Base-by-base conservation (phyloP, 2,329 filamentous ascomycete genomes). In the Gaeumannomyces tritici region DNA sequence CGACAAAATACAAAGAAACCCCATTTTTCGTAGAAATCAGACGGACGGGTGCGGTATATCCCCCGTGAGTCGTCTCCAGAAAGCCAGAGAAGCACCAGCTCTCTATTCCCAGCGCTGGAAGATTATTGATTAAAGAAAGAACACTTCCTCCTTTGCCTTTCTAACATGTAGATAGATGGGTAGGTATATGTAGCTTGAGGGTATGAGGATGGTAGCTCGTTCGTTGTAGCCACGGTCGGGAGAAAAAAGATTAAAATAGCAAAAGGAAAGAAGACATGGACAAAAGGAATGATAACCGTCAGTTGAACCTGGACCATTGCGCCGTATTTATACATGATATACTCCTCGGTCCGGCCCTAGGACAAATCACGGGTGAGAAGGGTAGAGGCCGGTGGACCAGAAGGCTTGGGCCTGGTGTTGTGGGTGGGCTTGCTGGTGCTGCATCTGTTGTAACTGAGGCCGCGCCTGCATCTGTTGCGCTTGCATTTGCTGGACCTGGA, bases 271-370 rank as follows among this genome's bases (percentile, higher is more conserved):
- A 42, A 54, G 11, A 54, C 7, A 6, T 21, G 27, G 9, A 60
- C 59, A 60, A 60, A 60, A 51, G 59, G 31, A 60, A 54, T 26
- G 35, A 24, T 60, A 24, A 54, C 33, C 27, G 59, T 24, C 33
- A 21, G 59, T 24, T 59, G 24, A 35, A 59, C 26, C 26, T 59
- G 26, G 29, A 29, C 31, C 57, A n/a, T 51, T 51, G 24, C 42
- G 42, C 42, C 18, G 42, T 51, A 18, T 51, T 51, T 51, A 51
- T 51, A 51, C 42, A 51, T 51, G 21, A 51, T 51, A 13, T 51
- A 18, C 9, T 21, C 21, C 42, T 24, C n/a, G 42, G 42, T 21
- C 42, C 42, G 42, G 42, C 21, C 42, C 42, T 5, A 42, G 59
- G 35, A 6, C 13, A 6, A 18, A 51, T 54, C 42, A 60, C 12